Evolutionary conservation across 768 basidiomycete species (phyloP).

Genomic region (Trametes cingulata): DNA sequence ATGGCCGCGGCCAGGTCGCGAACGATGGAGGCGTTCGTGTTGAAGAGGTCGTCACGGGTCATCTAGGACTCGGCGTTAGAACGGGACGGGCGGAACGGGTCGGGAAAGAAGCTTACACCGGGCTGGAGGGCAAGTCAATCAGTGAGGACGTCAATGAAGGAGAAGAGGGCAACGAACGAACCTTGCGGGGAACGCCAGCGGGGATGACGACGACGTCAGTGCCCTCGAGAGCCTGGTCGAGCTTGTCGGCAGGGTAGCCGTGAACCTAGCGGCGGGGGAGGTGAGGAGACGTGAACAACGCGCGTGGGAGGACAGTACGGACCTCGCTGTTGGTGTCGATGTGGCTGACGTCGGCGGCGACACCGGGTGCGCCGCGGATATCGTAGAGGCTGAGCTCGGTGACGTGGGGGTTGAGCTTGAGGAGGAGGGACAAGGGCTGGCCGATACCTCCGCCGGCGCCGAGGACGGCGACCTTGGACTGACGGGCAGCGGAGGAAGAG

Average conservation of each 20-base stretch:
- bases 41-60: constrained; percentile 97
- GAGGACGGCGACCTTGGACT: constrained; percentile 92
- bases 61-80: constrained; percentile 53
- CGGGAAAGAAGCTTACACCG: constrained; percentile 60
- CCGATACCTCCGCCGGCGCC: constrained; percentile 99
- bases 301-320: constrained; percentile 30
- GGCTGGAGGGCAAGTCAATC: constrained; percentile 50
- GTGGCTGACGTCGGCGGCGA: constrained; percentile 96
- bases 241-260: constrained; percentile 82
- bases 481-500: constrained; percentile 70
- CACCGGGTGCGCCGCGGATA: constrained; percentile 94
- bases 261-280: constrained; percentile 52
- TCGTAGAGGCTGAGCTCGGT: constrained; percentile 86
- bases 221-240: constrained; percentile 87
- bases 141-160: constrained; percentile 29
- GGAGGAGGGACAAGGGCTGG: constrained; percentile 91
- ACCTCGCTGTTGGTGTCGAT: constrained; percentile 85
- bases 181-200: constrained; percentile 99
- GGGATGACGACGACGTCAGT: constrained; percentile 95
- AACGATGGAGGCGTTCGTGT: constrained; percentile 97
- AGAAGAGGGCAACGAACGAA: constrained; percentile 36
- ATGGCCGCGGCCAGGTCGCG: constrained; percentile 91
- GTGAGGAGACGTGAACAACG: constrained; percentile 1
- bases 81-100: constrained; percentile 19
- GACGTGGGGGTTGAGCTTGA: constrained; percentile 92